A percentile compares a stretch with the other conserved stretches of the same genome.
These are phyloP conservation scores for Penicillium sp. DNA, from an alignment of 2,329 filamentous ascomycete genomes.

Conservation along the genomic window DNA sequence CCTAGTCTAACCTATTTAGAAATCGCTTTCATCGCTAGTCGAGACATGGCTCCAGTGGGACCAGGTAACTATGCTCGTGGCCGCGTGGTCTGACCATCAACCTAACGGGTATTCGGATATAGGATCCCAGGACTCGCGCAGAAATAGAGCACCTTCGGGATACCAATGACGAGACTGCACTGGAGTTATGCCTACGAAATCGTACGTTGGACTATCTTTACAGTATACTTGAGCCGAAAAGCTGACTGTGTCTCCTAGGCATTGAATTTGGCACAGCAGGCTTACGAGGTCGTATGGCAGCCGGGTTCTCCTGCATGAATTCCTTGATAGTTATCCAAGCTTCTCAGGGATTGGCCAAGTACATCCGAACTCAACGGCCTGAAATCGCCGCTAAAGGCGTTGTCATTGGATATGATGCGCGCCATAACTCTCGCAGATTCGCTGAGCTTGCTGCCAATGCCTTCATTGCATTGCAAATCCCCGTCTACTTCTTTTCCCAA, in stretches of 20 bases:
- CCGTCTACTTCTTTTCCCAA: conserved; percentile 60
- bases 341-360: conserved; percentile 64
- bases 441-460: conserved; percentile 61
- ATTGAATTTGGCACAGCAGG: conserved; percentile 66
- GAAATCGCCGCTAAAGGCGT: conserved; percentile 49
- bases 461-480: conserved; percentile 59
- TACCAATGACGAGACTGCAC: conserved; percentile 46
- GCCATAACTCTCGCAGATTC: conserved; percentile 63
- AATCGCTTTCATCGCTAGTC: conserved; percentile 44
- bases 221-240: conserved; percentile 4
- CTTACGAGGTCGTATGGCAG: conserved; percentile 64
- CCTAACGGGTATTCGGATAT: conserved; percentile 6
- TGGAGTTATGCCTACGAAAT: conserved; percentile 54
- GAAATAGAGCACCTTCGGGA: conserved; percentile 57
- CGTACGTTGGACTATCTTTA: conserved; percentile 34
- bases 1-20: conserved; percentile 21
- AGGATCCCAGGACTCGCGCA: conserved; percentile 53
- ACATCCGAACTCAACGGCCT: conserved; percentile 51
- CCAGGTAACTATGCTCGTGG: conserved; percentile 34
- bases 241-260: conserved; percentile 25
- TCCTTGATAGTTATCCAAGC: conserved; percentile 62
- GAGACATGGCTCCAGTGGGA: conserved; percentile 61
- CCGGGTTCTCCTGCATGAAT: conserved; percentile 64
- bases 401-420: conserved; percentile 63
- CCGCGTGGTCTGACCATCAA: conserved; percentile 13